These are phyloP conservation scores for Beauveria sp. DNA, from an alignment of 2,329 filamentous ascomycete genomes.

Conservation along the genomic window DNA sequence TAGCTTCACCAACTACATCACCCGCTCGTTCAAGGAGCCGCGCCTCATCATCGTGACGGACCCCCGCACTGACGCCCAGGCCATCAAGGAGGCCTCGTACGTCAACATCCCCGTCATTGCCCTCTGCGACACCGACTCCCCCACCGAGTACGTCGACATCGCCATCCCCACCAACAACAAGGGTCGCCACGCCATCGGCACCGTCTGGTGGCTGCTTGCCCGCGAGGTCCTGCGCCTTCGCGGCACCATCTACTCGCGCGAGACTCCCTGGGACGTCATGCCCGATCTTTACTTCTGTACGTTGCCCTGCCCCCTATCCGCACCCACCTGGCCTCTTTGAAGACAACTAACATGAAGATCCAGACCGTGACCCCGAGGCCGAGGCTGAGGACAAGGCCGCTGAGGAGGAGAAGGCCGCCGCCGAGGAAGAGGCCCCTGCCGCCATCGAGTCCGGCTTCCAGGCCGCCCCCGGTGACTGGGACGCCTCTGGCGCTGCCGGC, in stretches of 20 bases:
- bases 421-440: conserved; percentile 75
- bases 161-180: conserved; percentile 99
- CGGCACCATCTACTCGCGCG: conserved; percentile 90
- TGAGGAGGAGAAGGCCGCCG: conserved; percentile 70
- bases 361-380: conserved; percentile 95
- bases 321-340: too few relatives aligned
- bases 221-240: conserved; percentile 99
- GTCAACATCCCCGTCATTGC: conserved; percentile 99
- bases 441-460: conserved; percentile 75
- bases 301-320: conserved; percentile 21
- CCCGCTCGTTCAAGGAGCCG: conserved; percentile 99
- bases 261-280: conserved; percentile 98
- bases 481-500: conserved; percentile 57
- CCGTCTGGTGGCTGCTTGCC: conserved; percentile 98
- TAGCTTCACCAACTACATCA: conserved; percentile 99
- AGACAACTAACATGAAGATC: conserved; percentile 13
- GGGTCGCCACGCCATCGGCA: conserved; percentile 97
- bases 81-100: conserved; percentile 99
- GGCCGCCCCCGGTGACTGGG: conserved; percentile 68
- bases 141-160: conserved; percentile 98
- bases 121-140: conserved; percentile 97
- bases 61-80: conserved; percentile 98
- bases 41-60: conserved; percentile 99
- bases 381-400: conserved; percentile 98
- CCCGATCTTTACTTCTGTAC: conserved; percentile 98